Base-by-base conservation (phyloP, 805 yeast genomes). In the Cyberlindnera xylosilytica region DNA sequence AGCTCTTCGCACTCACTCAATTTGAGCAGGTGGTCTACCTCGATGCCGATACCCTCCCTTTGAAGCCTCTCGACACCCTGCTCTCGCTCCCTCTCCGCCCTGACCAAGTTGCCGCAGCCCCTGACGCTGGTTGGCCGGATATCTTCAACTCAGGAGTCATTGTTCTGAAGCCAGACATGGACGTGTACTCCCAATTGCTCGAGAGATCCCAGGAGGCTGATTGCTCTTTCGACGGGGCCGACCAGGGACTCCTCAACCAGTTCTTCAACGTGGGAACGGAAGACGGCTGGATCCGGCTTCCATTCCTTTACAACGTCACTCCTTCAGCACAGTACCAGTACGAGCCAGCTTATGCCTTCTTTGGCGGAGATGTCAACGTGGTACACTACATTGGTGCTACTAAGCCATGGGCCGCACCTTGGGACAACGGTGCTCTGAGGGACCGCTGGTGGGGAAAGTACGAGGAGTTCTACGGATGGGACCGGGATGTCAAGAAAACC, bases 111-210 rank as follows among this genome's bases (percentile, higher is more conserved):
- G 51, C 52, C 10, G 61, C 93, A 0, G 66, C 81, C 6, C 87
- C 93, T 0, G 95, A 87, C 61, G 67, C 77, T 12, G 93, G 95
- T n/a, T 87, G 91, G 83, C 95, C 95, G 1, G 95, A 87, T 64
- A 73, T 82, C 39, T 87, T 87, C 70, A 87, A 87, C 62, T 78
- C 89, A 12, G 95, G 95, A 1, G 73, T 87, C 17, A 68, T 87
- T 47, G 68, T 81, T 6, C 58, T 78, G 20, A 69, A 69, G 42
- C 95, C 93, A 2, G 66, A 69, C 49, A 27, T 53, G 2, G 48
- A 48, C 0, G 74, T 67, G 16, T 81, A 65, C 51, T 45, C 61
- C 6, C 62, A 64, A 15, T 65, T 87, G 33, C 36, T 62, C 17
- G 40, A 49, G 2, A 52, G 32, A 45, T 45, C 50, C 8, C 51